A percentile compares a stretch with the other conserved stretches of the same genome.
Conservation (phyloP, 495 filamentous ascomycete species). For the Achaetomiella virescens region DNA sequence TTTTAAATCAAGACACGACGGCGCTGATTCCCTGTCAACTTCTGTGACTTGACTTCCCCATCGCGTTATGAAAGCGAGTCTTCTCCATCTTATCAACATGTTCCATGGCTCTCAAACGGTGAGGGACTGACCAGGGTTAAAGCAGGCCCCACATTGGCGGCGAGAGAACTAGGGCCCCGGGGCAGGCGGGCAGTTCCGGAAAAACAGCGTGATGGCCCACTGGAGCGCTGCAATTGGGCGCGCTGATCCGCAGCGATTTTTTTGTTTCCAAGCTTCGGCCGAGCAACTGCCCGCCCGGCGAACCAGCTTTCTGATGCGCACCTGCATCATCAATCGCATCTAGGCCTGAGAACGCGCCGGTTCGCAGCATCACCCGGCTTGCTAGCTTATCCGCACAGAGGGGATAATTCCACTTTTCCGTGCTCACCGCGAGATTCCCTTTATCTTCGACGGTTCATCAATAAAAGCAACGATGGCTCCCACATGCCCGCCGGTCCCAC, state of each 20-base stretch:
- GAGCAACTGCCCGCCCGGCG: slow-evolving; percentile 2
- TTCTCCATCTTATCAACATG: neutral
- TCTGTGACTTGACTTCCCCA: too few relatives aligned
- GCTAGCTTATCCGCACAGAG: neutral
- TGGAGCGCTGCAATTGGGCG: slow-evolving; percentile 13
- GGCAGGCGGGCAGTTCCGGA: slow-evolving; percentile 5
- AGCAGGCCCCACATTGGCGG: too few relatives aligned
- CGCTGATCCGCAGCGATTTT: slow-evolving; percentile 7
- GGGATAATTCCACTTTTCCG: neutral
- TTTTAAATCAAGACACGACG: too few relatives aligned
- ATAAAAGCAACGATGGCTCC: slow-evolving; percentile 31
- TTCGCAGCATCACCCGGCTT: neutral
- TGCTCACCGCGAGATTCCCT: slow-evolving; percentile 1
- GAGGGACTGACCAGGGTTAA: neutral
- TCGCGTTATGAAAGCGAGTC: neutral
- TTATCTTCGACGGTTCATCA: neutral
- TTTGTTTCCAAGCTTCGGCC: slow-evolving; percentile 16
- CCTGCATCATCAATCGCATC: slow-evolving; percentile 2
- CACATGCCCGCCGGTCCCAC: slow-evolving; percentile 35
- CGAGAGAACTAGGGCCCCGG: neutral
- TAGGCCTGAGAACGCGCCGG: neutral
- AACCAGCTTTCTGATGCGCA: slow-evolving; percentile 2
- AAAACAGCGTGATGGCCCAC: slow-evolving; percentile 9
- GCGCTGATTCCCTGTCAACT: too few relatives aligned
- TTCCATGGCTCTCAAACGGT: neutral